Conservation (phyloP, 805 yeast genomes). For the Kockiozyma suomiensis region DNA sequence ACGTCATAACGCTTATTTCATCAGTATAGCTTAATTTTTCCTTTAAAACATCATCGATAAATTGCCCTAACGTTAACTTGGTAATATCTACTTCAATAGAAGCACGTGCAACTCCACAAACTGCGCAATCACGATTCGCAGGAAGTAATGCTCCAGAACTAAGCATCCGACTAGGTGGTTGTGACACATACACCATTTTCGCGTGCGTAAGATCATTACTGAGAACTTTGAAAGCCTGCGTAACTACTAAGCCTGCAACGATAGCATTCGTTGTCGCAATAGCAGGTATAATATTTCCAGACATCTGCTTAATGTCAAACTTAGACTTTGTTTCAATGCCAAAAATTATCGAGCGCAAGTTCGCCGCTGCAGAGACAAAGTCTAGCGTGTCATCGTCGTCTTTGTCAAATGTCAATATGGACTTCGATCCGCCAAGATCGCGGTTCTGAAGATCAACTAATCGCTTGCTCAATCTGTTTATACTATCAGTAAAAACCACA, state of each 20-base stretch:
- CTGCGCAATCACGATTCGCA: constrained; percentile 74
- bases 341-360: constrained; percentile 72
- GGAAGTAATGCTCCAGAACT: constrained; percentile 61
- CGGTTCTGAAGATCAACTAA: constrained; percentile 36
- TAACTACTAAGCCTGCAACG: constrained; percentile 83
- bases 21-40: constrained; percentile 59
- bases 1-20: constrained; percentile 58
- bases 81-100: constrained; percentile 37
- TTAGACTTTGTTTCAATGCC: constrained; percentile 70
- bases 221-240: constrained; percentile 66
- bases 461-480: constrained; percentile 56
- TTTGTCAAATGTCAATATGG: constrained; percentile 67
- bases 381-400: constrained; percentile 90
- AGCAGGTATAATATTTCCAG: constrained; percentile 98
- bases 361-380: constrained; percentile 85
- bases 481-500: constrained; percentile 56
- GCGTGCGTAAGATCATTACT: constrained; percentile 37
- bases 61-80: constrained; percentile 48
- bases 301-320: constrained; percentile 87
- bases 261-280: constrained; percentile 98
- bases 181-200: constrained; percentile 54
- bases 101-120: constrained; percentile 45
- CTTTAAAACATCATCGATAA: constrained; percentile 54
- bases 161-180: constrained; percentile 62
- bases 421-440: constrained; percentile 46